Evolutionary conservation across 1,284 basidiomycete species (phyloP).

Genomic region (Cystobasidium pallidum): DNA sequence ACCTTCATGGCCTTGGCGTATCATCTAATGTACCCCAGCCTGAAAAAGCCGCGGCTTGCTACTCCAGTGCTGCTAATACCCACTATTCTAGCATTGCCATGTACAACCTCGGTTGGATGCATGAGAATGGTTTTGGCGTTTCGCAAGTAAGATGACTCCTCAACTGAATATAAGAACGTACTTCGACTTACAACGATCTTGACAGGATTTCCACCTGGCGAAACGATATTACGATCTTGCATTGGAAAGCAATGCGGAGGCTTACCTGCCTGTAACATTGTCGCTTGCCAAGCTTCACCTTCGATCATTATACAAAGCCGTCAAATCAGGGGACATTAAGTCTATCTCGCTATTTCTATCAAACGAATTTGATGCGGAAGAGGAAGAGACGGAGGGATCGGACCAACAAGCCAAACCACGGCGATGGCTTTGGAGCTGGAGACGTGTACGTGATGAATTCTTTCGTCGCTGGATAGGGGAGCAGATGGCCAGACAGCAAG

Average conservation of each 20-base stretch:
- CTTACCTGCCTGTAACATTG: conserved; percentile 81
- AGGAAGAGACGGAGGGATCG: conserved; percentile 10
- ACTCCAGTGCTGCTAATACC: conserved; percentile 86
- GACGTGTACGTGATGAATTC: conserved; percentile 33
- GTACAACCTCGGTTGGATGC: conserved; percentile 99
- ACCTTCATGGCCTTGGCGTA: conserved; percentile 81
- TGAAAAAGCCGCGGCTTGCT: conserved; percentile 89
- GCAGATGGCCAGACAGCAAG: conserved; percentile 41
- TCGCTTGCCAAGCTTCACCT: conserved; percentile 81
- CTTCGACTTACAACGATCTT: neutral
- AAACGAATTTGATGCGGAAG: conserved; percentile 22
- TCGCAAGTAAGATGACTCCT: conserved; percentile 66
- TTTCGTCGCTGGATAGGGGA: conserved; percentile 40
- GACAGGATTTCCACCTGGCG: conserved; percentile 89
- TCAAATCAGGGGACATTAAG: conserved; percentile 64
- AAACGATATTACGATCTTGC: conserved; percentile 95
- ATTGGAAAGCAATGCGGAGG: conserved; percentile 80
- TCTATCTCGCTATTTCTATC: conserved; percentile 50
- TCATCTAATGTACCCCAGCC: conserved; percentile 65
- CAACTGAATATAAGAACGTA: neutral
- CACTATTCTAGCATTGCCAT: conserved; percentile 89
- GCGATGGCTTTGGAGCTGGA: conserved; percentile 42
- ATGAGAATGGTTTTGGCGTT: conserved; percentile 92
- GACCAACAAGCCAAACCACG: neutral
- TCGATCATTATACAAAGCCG: conserved; percentile 78